phyloP scores from a whole-genome alignment of 176 grass and related monocot species.

The Secale cereale region DNA sequence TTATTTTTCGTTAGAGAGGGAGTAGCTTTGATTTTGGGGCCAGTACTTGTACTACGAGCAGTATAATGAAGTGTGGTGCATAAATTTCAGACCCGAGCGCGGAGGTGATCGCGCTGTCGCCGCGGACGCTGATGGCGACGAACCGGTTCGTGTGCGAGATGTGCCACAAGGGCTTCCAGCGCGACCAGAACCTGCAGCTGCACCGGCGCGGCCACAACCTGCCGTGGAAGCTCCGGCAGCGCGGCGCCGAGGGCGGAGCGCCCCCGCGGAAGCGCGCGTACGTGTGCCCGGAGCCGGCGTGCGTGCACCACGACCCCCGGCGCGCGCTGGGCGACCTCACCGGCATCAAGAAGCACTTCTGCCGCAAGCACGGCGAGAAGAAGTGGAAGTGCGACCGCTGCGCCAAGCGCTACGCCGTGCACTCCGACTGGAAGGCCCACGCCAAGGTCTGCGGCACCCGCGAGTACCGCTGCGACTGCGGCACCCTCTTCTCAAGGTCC shows the following conservation, averaged over 20 bases:
- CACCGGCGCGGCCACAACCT: slow-evolving; percentile 98
- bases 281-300: slow-evolving; percentile 60
- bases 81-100: slow-evolving; percentile 59
- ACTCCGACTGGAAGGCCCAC: slow-evolving; percentile 99
- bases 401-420: slow-evolving; percentile 88
- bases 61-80: neutral
- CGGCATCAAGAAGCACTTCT: slow-evolving; percentile 83
- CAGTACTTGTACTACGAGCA: too few species aligned
- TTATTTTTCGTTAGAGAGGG: too few species aligned
- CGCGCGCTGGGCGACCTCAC: slow-evolving; percentile 79
- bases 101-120: slow-evolving; percentile 86
- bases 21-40: neutral
- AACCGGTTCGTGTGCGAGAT: slow-evolving; percentile 96
- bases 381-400: slow-evolving; percentile 84
- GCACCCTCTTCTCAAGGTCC: slow-evolving; percentile 94
- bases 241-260: neutral
- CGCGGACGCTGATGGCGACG: slow-evolving; percentile 72
- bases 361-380: slow-evolving; percentile 86
- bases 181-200: slow-evolving; percentile 97
- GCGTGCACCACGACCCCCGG: slow-evolving; percentile 65
- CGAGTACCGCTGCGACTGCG: slow-evolving; percentile 95
- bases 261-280: slow-evolving; percentile 52
- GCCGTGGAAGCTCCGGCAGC: slow-evolving; percentile 86
- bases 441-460: slow-evolving; percentile 96
- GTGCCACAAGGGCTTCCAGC: slow-evolving; percentile 91